Conservation (phyloP, 2,329 filamentous ascomycete species). For the Ophiostoma novo-ulmi region DNA sequence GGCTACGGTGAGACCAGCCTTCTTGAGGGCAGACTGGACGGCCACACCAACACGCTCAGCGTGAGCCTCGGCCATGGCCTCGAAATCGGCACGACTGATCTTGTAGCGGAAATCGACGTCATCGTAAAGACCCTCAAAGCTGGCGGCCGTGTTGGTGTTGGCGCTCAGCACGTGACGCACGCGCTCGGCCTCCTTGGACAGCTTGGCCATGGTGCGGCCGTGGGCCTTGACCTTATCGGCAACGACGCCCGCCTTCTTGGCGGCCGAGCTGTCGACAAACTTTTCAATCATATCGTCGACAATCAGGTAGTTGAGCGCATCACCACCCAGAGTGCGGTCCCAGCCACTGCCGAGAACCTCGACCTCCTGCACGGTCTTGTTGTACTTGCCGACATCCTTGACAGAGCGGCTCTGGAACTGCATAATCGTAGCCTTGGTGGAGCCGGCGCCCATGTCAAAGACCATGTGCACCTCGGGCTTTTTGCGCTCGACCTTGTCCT, state of each 20-base stretch:
- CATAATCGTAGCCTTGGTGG: constrained; percentile 81
- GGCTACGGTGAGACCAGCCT: constrained; percentile 64
- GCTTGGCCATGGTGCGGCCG: constrained; percentile 78
- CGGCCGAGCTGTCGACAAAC: constrained; percentile 65
- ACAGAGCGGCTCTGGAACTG: constrained; percentile 83
- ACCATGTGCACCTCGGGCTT: constrained; percentile 89
- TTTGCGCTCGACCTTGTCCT: constrained; percentile 53
- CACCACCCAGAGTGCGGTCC: constrained; percentile 85
- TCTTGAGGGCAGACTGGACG: constrained; percentile 67
- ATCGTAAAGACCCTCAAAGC: constrained; percentile 85
- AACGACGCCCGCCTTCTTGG: constrained; percentile 59
- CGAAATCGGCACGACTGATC: constrained; percentile 72
- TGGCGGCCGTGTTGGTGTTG: constrained; percentile 73
- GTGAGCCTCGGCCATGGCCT: constrained; percentile 66
- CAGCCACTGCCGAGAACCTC: constrained; percentile 79
- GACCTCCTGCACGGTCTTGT: constrained; percentile 97
- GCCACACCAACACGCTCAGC: constrained; percentile 63
- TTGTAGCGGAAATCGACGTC: constrained; percentile 94
- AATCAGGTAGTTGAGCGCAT: constrained; percentile 81
- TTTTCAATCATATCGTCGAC: constrained; percentile 81
- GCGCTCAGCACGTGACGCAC: constrained; percentile 86
- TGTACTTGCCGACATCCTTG: constrained; percentile 87
- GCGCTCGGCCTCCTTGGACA: constrained; percentile 89
- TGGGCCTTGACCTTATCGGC: constrained; percentile 63
- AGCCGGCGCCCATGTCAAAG: constrained; percentile 97